Conservation (phyloP, 2,329 filamentous ascomycete species). For the Fusarium sp. region DNA sequence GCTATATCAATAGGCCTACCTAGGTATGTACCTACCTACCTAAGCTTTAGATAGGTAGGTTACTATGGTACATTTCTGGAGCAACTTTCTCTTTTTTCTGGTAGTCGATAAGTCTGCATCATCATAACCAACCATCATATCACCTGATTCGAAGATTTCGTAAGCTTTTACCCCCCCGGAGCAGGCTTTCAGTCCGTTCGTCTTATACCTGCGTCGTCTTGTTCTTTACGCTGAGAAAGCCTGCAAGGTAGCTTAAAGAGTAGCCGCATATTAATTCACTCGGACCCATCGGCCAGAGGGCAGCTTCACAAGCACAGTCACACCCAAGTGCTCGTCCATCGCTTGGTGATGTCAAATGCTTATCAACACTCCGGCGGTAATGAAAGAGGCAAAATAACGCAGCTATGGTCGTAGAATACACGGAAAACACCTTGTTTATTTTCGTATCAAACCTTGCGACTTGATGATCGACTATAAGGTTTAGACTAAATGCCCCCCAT, state of each 20-base stretch:
- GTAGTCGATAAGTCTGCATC: too few species aligned
- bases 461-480: not conserved
- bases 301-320: constrained; percentile 24
- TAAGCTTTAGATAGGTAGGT: too few species aligned
- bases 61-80: too few species aligned
- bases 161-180: too few species aligned
- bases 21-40: not conserved
- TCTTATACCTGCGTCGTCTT: too few species aligned
- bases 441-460: not conserved
- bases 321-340: not conserved
- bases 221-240: too few species aligned
- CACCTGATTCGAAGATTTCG: too few species aligned
- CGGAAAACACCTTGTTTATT: not conserved
- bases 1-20: not conserved
- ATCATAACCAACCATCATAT: too few species aligned
- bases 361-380: not conserved
- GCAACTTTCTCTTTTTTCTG: too few species aligned
- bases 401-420: too few species aligned
- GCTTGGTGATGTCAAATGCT: constrained; percentile 20
- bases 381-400: not conserved
- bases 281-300: not conserved
- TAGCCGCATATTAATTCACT: too few species aligned
- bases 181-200: too few species aligned
- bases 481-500: not conserved
- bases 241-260: not conserved